Evolutionary conservation across 2,329 filamentous ascomycete genomes (phyloP).

Genomic region (Seiridium unicorne): DNA sequence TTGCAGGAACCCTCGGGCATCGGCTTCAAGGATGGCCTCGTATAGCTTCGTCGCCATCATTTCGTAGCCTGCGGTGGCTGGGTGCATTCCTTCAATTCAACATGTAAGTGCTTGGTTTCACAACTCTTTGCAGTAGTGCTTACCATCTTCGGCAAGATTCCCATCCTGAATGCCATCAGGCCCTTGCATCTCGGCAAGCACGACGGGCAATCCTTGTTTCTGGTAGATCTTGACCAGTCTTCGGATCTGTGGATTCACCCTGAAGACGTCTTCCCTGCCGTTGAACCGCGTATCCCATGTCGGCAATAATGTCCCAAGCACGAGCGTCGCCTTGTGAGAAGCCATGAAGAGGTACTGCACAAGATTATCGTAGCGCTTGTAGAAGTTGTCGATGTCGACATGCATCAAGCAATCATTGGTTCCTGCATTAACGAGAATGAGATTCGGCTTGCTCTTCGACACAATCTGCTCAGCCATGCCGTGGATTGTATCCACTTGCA

Average conservation of each 20-base stretch:
- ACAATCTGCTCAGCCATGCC: slow-evolving; percentile 26
- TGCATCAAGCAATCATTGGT: slow-evolving; percentile 33
- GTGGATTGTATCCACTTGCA: slow-evolving; percentile 26
- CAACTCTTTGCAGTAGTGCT: neutral
- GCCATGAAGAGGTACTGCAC: slow-evolving; percentile 28
- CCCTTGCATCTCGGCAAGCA: slow-evolving; percentile 31
- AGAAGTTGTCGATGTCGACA: slow-evolving; percentile 30
- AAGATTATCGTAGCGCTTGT: slow-evolving; percentile 27
- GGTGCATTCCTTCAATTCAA: slow-evolving; percentile 15
- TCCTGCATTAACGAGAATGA: slow-evolving; percentile 33
- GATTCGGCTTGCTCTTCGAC: slow-evolving; percentile 26
- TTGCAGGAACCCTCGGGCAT: slow-evolving; percentile 27
- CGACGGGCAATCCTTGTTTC: slow-evolving; percentile 25
- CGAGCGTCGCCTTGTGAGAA: slow-evolving; percentile 27
- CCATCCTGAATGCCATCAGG: slow-evolving; percentile 27
- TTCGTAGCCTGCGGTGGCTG: slow-evolving; percentile 28
- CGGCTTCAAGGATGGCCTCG: slow-evolving; percentile 29
- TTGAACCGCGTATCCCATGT: slow-evolving; percentile 30
- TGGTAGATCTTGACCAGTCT: slow-evolving; percentile 27
- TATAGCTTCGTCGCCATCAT: slow-evolving; percentile 33
- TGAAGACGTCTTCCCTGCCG: slow-evolving; percentile 27
- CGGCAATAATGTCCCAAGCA: slow-evolving; percentile 28
- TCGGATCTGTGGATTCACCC: slow-evolving; percentile 29
- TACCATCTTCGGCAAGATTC: slow-evolving; percentile 13
- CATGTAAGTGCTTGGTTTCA: neutral